Percentiles rank a stretch among this genome's conserved stretches.
These are phyloP conservation scores for Striga hermonthica DNA, from an alignment of 305 asterid species.

Conservation along the genomic window DNA sequence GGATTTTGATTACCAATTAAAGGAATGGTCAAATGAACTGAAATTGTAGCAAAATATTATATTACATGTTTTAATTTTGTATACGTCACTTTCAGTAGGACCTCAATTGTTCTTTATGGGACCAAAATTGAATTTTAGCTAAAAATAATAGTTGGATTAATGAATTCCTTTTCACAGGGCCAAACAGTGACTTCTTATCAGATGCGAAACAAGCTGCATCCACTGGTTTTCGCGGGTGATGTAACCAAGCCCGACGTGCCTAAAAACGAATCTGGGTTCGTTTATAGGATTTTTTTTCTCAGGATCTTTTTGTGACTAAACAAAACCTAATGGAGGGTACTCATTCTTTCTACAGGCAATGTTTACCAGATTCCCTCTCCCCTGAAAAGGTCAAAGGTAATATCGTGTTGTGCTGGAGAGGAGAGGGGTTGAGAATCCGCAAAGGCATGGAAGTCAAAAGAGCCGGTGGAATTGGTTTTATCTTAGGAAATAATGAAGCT, in stretches of 20 bases:
- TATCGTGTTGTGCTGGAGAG: conserved; percentile 72
- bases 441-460: conserved; percentile 84
- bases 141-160: no score
- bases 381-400: conserved; percentile 64
- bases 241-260: conserved; percentile 42
- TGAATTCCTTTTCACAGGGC: conserved; percentile 46
- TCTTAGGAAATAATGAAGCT: conserved; percentile 58
- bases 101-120: no score
- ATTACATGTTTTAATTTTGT: no score
- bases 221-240: conserved; percentile 67
- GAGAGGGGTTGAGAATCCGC: conserved; percentile 72
- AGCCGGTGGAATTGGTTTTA: conserved; percentile 77
- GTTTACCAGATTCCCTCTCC: conserved; percentile 71
- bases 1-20: no score
- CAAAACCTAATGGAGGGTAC: no score
- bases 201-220: conserved; percentile 49
- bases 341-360: conserved; percentile 55
- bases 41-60: no score
- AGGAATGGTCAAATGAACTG: no score
- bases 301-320: no score
- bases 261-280: conserved; percentile 45
- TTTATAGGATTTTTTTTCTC: no score
- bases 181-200: conserved; percentile 63
- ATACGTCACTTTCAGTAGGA: no score
- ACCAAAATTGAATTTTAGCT: no score